Evolutionary conservation across 2,329 filamentous ascomycete genomes (phyloP), one percentile per base, ranked within the genome.

Genomic region (Allantophomopsis cytisporea): DNA sequence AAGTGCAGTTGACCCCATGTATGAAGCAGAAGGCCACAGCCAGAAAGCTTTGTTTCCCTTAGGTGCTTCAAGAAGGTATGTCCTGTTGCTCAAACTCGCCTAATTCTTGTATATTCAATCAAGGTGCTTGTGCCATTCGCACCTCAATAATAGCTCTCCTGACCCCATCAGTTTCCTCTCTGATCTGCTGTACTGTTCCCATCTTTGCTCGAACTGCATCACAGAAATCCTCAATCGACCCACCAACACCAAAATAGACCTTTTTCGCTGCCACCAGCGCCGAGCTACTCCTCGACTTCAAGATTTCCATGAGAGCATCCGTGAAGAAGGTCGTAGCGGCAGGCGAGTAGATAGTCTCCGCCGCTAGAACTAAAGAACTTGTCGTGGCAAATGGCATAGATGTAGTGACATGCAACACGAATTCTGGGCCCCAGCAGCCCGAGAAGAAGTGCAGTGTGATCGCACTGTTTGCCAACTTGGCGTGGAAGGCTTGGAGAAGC

Each of bases 261-360:
- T 75, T 73, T 62, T 91, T 91, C 1, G 84, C 84, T 2, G 73
- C 83, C 5, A 89, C 69, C 15, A 86, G 62, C 1, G 80, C 76
- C 2, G 49, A 49, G 35, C 53, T 47, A 37, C 57, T 51, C 37
- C 76, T 65, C 37, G 60, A 59, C 15, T 64, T 54, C 35, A 87
- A 60, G 13, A 84, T 60, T 4, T 61, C 61, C 33, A 80, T 66
- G 11, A 87, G 62, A 4, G 77, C 76, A 31, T 80, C 72, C 1
- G 78, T 73, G 53, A 89, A 91, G 0, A 75, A 69, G 30, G 64
- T 62, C 16, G 87, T 68, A 0, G 81, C 79, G 41, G 77, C 76
- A 0, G 82, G 83, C 2, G 79, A 85, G 59, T 91, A 91, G 35
- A 91, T 89, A 0, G 84, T 91, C 59, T 91, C 84, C 1, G 83